Conservation (phyloP, 2,329 filamentous ascomycete genomes). For the Claviceps sp. region DNA sequence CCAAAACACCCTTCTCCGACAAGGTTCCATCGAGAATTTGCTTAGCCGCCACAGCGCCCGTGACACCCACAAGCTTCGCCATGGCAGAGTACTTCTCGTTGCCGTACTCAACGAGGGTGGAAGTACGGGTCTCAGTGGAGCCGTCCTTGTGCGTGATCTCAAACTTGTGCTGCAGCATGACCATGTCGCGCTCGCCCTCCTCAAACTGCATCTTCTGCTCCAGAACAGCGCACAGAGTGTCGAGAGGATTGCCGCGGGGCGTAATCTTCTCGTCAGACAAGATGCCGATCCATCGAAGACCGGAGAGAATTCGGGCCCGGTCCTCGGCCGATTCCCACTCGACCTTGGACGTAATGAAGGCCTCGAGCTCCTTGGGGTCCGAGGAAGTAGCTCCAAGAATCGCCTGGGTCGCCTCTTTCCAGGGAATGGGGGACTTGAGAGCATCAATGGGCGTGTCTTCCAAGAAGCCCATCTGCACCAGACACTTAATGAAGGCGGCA, state of each 20-base stretch:
- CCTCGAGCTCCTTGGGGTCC: slow-evolving; percentile 55
- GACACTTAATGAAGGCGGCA: slow-evolving; percentile 75
- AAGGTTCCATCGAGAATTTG: slow-evolving; percentile 66
- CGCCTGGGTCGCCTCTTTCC: slow-evolving; percentile 75
- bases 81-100: slow-evolving; percentile 68
- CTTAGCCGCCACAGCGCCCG: slow-evolving; percentile 52
- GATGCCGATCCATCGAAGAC: slow-evolving; percentile 57
- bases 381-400: slow-evolving; percentile 57
- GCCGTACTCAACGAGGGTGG: slow-evolving; percentile 74
- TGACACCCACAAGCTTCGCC: slow-evolving; percentile 70
- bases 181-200: slow-evolving; percentile 70
- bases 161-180: slow-evolving; percentile 72
- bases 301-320: slow-evolving; percentile 54
- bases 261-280: slow-evolving; percentile 44
- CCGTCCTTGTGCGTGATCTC: slow-evolving; percentile 69
- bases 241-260: slow-evolving; percentile 66
- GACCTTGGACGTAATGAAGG: slow-evolving; percentile 62
- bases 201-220: slow-evolving; percentile 88
- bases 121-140: slow-evolving; percentile 61
- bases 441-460: slow-evolving; percentile 52
- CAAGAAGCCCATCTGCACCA: slow-evolving; percentile 86
- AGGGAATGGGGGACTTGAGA: slow-evolving; percentile 55
- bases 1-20: slow-evolving; percentile 59
- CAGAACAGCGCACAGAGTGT: slow-evolving; percentile 79
- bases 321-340: slow-evolving; percentile 56